A percentile compares a stretch with the other conserved stretches of the same genome.
Conservation (phyloP, 1,284 basidiomycete genomes). For the Ganoderma lucidum region DNA sequence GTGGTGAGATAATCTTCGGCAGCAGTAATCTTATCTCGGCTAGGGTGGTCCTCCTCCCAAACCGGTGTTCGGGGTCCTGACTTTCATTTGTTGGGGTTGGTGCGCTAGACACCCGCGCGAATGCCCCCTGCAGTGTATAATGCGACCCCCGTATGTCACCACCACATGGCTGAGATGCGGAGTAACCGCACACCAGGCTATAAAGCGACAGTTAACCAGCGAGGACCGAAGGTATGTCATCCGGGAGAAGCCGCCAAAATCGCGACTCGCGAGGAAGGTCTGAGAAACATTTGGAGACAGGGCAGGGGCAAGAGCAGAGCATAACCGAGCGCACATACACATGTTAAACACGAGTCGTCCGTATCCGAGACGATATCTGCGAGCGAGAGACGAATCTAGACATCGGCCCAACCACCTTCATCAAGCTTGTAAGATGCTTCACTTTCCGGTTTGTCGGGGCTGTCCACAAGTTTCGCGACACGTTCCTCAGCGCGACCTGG, state of each 20-base stretch:
- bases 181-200: neutral
- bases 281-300: neutral
- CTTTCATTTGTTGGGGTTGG: too few species aligned
- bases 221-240: neutral
- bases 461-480: conserved; percentile 94
- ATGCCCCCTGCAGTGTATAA: neutral
- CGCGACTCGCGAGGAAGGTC: neutral
- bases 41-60: too few species aligned
- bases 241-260: neutral
- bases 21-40: too few species aligned
- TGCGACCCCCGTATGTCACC: neutral
- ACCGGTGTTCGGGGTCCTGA: too few species aligned
- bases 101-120: too few species aligned
- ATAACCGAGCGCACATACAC: neutral
- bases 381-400: conserved; percentile 40
- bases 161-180: neutral
- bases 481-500: conserved; percentile 93
- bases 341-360: neutral
- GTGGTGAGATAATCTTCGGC: too few species aligned
- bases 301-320: neutral
- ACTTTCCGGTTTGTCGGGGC: conserved; percentile 90
- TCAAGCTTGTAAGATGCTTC: conserved; percentile 93
- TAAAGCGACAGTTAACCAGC: neutral
- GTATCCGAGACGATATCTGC: neutral
- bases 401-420: conserved; percentile 86